Evolutionary conservation across 2,329 filamentous ascomycete genomes (phyloP).

Genomic region (Diaporthe ilicicola): DNA sequence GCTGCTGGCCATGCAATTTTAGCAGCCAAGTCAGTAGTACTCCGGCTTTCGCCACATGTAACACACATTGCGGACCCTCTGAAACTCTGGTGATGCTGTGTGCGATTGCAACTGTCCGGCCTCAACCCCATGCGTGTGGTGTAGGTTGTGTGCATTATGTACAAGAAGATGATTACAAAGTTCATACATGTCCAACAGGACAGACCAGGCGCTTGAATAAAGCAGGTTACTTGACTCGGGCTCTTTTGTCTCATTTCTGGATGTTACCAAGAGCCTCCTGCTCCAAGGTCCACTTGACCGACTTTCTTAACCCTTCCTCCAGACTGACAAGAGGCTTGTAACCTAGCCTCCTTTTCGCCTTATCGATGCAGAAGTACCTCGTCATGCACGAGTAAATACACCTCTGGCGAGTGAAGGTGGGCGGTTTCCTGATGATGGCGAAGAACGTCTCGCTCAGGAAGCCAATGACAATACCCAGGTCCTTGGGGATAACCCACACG

Average conservation of each 20-base stretch:
- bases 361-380: conserved; percentile 79
- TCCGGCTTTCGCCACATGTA: conserved; percentile 11
- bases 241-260: conserved; percentile 8
- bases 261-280: conserved; percentile 50
- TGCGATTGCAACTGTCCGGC: not conserved
- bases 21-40: conserved; percentile 19
- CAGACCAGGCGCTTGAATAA: not conserved
- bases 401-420: conserved; percentile 66
- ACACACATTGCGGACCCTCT: not conserved
- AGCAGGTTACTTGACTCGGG: not conserved
- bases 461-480: conserved; percentile 61
- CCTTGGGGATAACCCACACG: conserved; percentile 63
- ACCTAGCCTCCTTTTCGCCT: conserved; percentile 75
- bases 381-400: conserved; percentile 77
- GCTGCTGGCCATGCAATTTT: not conserved
- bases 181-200: not conserved
- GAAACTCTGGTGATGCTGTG: not conserved
- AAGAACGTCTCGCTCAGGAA: conserved; percentile 62
- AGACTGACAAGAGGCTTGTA: conserved; percentile 74
- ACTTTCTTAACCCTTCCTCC: conserved; percentile 67
- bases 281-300: conserved; percentile 64
- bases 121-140: not conserved
- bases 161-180: conserved; percentile 31
- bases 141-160: conserved; percentile 4
- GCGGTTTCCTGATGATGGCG: conserved; percentile 57